These are phyloP conservation scores for Xerocomellus dryophilus DNA, from an alignment of 768 basidiomycete genomes.

Conservation along the genomic window DNA sequence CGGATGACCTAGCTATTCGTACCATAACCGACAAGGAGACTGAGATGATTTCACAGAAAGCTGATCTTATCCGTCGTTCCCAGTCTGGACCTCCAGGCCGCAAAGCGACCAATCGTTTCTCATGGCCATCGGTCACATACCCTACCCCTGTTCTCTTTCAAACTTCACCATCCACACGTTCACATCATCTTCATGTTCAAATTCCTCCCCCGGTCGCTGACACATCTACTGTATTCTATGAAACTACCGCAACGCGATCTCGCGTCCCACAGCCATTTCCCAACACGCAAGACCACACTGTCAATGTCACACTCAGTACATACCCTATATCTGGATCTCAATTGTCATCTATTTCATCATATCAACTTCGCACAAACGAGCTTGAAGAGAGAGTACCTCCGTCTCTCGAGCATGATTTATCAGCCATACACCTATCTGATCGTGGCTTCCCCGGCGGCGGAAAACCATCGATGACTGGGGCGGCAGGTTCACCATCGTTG, in stretches of 20 bases:
- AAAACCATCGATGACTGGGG: slow-evolving; percentile 1
- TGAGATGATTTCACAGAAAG: slow-evolving; percentile 29
- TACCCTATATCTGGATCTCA: slow-evolving; percentile 34
- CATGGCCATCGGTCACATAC: slow-evolving; percentile 40
- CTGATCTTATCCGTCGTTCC: slow-evolving; percentile 42
- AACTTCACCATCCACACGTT: slow-evolving; percentile 31
- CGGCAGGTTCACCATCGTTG: slow-evolving; percentile 11
- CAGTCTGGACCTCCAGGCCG: slow-evolving; percentile 42
- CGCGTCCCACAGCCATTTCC: slow-evolving; percentile 21
- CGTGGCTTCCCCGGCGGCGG: slow-evolving; percentile 7
- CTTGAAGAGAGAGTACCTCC: slow-evolving; percentile 5
- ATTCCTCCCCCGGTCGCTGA: slow-evolving; percentile 34
- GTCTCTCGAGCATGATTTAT: slow-evolving; percentile 25
- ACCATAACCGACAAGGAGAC: slow-evolving; percentile 3
- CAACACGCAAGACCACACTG: slow-evolving; percentile 20
- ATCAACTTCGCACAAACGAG: slow-evolving; percentile 25
- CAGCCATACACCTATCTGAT: slow-evolving; percentile 21
- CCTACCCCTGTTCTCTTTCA: slow-evolving; percentile 53
- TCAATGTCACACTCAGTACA: slow-evolving; percentile 24
- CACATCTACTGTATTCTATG: slow-evolving; percentile 64
- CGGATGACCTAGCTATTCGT: slow-evolving; percentile 4
- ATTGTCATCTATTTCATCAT: slow-evolving; percentile 33
- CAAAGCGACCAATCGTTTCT: slow-evolving; percentile 35
- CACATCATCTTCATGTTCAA: slow-evolving; percentile 34
- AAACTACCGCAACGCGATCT: slow-evolving; percentile 45